Percentiles rank a stretch among this genome's conserved stretches.
These are phyloP conservation scores for Oryza rufipogon DNA, from an alignment of 176 grass and related monocot species.

Conservation along the genomic window DNA sequence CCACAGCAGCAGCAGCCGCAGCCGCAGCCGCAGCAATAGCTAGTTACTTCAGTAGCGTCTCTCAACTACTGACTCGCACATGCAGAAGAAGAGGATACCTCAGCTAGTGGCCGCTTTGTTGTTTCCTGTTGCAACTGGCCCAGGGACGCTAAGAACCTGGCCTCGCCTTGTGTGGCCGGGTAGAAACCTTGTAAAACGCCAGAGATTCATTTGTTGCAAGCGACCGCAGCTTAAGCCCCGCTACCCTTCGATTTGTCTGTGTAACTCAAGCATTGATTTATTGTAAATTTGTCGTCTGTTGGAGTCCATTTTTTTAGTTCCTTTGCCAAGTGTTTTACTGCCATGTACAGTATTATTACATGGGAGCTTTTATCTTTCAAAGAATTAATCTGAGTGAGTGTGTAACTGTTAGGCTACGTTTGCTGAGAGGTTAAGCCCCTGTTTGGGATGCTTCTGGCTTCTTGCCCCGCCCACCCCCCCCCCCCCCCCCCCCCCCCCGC, in stretches of 20 bases:
- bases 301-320: not conserved
- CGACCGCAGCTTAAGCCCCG: not conserved
- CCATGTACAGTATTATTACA: not conserved
- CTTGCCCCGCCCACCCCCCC: too few relatives aligned
- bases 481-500: too few relatives aligned
- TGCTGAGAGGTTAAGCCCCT: too few relatives aligned
- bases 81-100: slow-evolving; percentile 10
- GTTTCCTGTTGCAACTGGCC: slow-evolving; percentile 24
- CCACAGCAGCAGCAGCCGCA: slow-evolving; percentile 38
- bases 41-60: slow-evolving; percentile 22
- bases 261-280: slow-evolving; percentile 23
- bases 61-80: slow-evolving; percentile 17
- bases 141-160: slow-evolving; percentile 2
- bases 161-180: slow-evolving; percentile 11
- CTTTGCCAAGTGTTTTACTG: not conserved
- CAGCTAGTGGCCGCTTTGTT: slow-evolving; percentile 10
- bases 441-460: too few relatives aligned
- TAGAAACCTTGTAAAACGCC: slow-evolving; percentile 24
- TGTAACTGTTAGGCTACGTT: not conserved
- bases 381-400: not conserved
- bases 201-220: not conserved
- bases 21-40: slow-evolving; percentile 42
- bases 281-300: slow-evolving; percentile 45
- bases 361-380: not conserved
- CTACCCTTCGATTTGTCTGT: slow-evolving; percentile 16